Conservation (phyloP, 108 stramenopile species). For the Skeletonema marinoi region DNA sequence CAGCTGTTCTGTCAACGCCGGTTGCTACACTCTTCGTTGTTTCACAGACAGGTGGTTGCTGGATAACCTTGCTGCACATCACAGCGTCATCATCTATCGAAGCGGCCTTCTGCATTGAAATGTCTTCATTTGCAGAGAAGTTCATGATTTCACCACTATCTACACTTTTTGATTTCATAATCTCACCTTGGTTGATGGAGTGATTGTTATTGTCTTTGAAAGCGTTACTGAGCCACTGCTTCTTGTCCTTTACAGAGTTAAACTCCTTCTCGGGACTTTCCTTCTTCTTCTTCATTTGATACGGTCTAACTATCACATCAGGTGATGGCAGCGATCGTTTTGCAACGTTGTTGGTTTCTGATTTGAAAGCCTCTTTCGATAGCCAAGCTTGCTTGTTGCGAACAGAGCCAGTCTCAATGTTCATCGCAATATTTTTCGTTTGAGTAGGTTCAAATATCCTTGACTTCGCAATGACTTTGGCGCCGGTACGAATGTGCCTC, state of each 20-base stretch:
- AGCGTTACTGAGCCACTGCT: constrained; percentile 68
- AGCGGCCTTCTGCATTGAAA: too few species aligned
- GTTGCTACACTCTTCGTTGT: too few species aligned
- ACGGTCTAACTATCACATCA: constrained; percentile 2
- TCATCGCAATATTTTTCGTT: constrained; percentile 27
- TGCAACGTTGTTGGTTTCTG: constrained; percentile 10
- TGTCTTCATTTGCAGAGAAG: not conserved
- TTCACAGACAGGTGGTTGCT: too few species aligned
- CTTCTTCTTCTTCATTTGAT: constrained; percentile 29
- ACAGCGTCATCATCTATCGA: too few species aligned
- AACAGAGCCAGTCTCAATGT: constrained; percentile 33
- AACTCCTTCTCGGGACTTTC: constrained; percentile 10
- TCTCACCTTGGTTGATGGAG: constrained; percentile 11
- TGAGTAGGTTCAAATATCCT: constrained; percentile 56
- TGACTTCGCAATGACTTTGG: constrained; percentile 72
- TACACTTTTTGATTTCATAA: not conserved
- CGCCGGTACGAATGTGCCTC: constrained; percentile 62
- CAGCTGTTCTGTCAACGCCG: not conserved
- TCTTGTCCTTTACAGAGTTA: constrained; percentile 69
- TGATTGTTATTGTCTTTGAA: constrained; percentile 47
- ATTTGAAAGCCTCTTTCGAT: constrained; percentile 23
- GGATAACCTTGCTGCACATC: too few species aligned
- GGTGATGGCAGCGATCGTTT: not conserved
- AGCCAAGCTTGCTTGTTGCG: constrained; percentile 37
- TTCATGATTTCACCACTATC: not conserved